Percentiles rank a stretch among this genome's conserved stretches.
phyloP scores from a whole-genome alignment of 148 eudicot genomes.

The Rhododendron vialii region DNA sequence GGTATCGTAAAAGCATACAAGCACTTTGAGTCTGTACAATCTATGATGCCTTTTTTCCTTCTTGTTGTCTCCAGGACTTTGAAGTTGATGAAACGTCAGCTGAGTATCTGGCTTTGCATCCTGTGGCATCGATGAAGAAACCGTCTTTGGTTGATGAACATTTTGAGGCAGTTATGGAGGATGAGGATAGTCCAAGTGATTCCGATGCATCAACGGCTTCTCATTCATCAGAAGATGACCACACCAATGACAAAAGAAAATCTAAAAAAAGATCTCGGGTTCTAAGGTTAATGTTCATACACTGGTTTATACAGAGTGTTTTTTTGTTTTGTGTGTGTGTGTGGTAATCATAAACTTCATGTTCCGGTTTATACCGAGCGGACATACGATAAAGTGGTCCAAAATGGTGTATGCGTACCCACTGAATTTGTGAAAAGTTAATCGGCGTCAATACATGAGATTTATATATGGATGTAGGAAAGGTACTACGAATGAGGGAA shows the following conservation, averaged over 20 bases:
- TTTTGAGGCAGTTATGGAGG: slow-evolving; percentile 61
- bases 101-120: slow-evolving; percentile 58
- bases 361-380: neutral
- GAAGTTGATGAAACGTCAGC: slow-evolving; percentile 48
- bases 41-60: neutral
- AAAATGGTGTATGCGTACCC: neutral
- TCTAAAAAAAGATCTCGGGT: slow-evolving; percentile 31
- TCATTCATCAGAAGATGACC: slow-evolving; percentile 43
- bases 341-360: neutral
- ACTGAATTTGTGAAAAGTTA: neutral
- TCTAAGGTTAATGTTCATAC: slow-evolving; percentile 41
- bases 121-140: slow-evolving; percentile 41
- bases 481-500: neutral
- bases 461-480: neutral
- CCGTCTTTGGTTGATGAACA: slow-evolving; percentile 63
- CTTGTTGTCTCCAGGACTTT: slow-evolving; percentile 37
- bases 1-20: no score
- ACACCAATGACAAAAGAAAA: slow-evolving; percentile 12
- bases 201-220: slow-evolving; percentile 50
- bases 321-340: no score
- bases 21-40: neutral
- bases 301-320: neutral
- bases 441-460: neutral
- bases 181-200: slow-evolving; percentile 28
- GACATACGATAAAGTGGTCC: neutral